Conservation (phyloP, 2,329 filamentous ascomycete species). For the Sarocladium strictum region DNA sequence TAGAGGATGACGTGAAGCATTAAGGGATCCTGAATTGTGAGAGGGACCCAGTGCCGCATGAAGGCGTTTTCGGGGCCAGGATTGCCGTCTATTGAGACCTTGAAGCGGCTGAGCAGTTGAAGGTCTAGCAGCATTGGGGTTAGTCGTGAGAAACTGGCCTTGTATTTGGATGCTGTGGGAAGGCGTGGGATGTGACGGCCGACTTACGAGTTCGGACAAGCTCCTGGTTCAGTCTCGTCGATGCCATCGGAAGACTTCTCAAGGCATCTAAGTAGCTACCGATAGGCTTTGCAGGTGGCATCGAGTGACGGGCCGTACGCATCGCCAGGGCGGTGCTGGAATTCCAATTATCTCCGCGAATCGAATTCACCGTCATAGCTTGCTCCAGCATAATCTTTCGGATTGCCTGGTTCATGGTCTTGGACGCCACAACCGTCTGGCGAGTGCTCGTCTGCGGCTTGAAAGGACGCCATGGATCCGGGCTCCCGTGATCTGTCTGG, state of each 20-base stretch:
- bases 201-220: slow-evolving; percentile 42
- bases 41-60: slow-evolving; percentile 42
- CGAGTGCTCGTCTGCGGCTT: neutral
- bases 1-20: slow-evolving; percentile 43
- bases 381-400: neutral
- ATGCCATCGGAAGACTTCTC: slow-evolving; percentile 33
- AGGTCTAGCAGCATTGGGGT: slow-evolving; percentile 30
- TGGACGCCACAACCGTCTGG: neutral
- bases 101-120: slow-evolving; percentile 44
- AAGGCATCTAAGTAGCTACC: slow-evolving; percentile 24
- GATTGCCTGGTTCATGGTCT: neutral
- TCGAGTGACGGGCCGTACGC: neutral
- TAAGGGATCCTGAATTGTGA: slow-evolving; percentile 42
- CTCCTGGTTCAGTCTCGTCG: slow-evolving; percentile 38
- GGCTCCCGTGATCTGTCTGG: neutral
- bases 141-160: neutral
- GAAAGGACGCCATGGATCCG: neutral
- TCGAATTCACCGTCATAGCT: too few relatives aligned
- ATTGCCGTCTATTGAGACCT: slow-evolving; percentile 42
- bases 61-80: slow-evolving; percentile 37
- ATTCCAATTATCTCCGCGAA: neutral
- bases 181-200: neutral
- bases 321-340: neutral
- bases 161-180: neutral
- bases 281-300: slow-evolving; percentile 9